Percentiles rank a stretch among this genome's conserved stretches.
These are phyloP conservation scores for Daldinia concentrica DNA, from an alignment of 495 filamentous ascomycete species.

Conservation along the genomic window DNA sequence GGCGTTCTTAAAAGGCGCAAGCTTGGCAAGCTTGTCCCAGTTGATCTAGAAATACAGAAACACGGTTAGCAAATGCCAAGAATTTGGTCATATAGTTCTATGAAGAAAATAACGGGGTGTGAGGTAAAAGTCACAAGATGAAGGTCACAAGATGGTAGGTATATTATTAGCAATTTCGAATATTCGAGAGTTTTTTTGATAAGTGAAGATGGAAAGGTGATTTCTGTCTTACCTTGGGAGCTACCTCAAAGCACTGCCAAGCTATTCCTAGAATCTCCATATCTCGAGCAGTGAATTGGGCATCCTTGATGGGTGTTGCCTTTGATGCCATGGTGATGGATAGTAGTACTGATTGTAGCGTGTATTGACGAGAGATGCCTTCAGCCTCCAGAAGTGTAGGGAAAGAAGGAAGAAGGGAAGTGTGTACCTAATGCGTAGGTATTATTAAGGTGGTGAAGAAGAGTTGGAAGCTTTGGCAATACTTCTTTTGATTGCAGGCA, in stretches of 20 bases:
- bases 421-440: background rate
- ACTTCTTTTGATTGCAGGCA: background rate
- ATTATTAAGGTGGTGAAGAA: background rate
- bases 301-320: background rate
- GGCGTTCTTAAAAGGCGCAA: conserved; percentile 31
- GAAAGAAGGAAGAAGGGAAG: background rate
- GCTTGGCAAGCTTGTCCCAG: conserved; percentile 32
- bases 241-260: conserved; percentile 21
- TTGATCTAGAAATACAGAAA: conserved; percentile 15
- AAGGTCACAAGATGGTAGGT: background rate
- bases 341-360: background rate
- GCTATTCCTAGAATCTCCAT: conserved; percentile 24
- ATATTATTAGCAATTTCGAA: background rate
- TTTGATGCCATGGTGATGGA: conserved; percentile 14
- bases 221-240: conserved; percentile 25
- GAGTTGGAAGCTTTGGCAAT: background rate
- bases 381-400: background rate
- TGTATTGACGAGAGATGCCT: background rate
- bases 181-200: background rate
- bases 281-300: conserved; percentile 19
- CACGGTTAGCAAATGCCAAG: background rate
- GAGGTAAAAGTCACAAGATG: background rate
- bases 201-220: background rate
- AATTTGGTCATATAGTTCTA: background rate
- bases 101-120: background rate